Conservation (phyloP, 176 grass and related monocot genomes). For the Panicum miliaceum region DNA sequence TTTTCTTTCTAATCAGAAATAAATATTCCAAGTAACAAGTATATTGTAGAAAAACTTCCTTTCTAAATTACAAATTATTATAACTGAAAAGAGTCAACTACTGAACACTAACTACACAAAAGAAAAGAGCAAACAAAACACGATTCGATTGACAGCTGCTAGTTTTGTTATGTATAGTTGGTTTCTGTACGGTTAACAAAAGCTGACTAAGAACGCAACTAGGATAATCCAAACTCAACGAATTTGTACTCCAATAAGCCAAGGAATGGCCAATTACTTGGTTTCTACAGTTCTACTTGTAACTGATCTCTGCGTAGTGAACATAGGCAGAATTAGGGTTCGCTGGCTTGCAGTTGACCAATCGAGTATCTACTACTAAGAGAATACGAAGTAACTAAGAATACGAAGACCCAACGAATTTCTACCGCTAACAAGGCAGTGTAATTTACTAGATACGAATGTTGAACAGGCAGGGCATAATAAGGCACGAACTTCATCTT, state of each 20-base stretch:
- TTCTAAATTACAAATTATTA: background rate
- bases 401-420: background rate
- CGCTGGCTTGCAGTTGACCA: background rate
- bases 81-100: slow-evolving; percentile 1
- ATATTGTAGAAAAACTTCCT: background rate
- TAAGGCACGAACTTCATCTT: slow-evolving; percentile 87
- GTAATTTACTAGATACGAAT: background rate
- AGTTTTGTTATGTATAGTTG: background rate
- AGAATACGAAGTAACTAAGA: background rate
- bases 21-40: background rate
- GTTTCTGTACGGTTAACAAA: background rate
- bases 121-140: background rate
- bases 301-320: background rate
- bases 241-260: background rate
- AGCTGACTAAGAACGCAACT: background rate
- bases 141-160: background rate
- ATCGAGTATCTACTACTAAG: background rate
- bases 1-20: background rate
- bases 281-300: background rate
- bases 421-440: background rate
- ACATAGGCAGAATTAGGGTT: slow-evolving; percentile 18
- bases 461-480: background rate
- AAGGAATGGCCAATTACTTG: background rate
- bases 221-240: background rate
- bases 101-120: background rate